Base-by-base conservation (phyloP, 1,284 basidiomycete species). In the Coriolopsis trogii region DNA sequence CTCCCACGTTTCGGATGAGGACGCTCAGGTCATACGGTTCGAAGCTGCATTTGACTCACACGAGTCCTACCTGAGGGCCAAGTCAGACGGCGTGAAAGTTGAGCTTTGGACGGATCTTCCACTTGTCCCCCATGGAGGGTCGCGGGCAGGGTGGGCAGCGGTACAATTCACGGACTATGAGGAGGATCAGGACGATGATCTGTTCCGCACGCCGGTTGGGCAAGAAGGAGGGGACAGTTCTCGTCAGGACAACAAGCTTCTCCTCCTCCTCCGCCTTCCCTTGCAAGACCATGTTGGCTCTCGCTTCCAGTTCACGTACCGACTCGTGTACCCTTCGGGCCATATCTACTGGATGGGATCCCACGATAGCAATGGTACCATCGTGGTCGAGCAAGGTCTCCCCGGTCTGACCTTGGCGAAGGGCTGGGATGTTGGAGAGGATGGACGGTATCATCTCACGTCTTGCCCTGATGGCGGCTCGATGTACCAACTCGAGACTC, bases 21-120 rank as follows among this genome's bases (percentile, higher is more conserved):
- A 44, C 36, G 41, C 44, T 21, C 60, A 61, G 41, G 53, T 54
- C 29, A 34, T 67, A 21, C 42, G 57, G 38, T 69, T 69, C 63
- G 58, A 53, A 21, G 66, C 65, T 15, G 53, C 57, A 16, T 67
- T 67, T 41, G 49, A 56, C 36, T 63, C 63, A 26, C 61, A 46
- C 41, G 62, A 55, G 8, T 52, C 58, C 20, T 58, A 56, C 41
- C 56, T 60, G 37, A 57, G 64, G 31, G 63, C 64, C 20, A 49
- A 48, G 16, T 26, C 49, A 33, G 59, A 65, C 38, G 62, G 60
- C 21, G 41, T 59, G 16, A 52, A 57, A 26, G 56, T 69, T 50
- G 67, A 69, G 49, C 59, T 69, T 43, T 69, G 66, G 66, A 64
- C 67, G 20, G 60, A 69, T 51, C 41, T 69, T 6, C 64, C 66